Base-by-base conservation (phyloP, 768 basidiomycete species). In the Paxillus involutus region DNA sequence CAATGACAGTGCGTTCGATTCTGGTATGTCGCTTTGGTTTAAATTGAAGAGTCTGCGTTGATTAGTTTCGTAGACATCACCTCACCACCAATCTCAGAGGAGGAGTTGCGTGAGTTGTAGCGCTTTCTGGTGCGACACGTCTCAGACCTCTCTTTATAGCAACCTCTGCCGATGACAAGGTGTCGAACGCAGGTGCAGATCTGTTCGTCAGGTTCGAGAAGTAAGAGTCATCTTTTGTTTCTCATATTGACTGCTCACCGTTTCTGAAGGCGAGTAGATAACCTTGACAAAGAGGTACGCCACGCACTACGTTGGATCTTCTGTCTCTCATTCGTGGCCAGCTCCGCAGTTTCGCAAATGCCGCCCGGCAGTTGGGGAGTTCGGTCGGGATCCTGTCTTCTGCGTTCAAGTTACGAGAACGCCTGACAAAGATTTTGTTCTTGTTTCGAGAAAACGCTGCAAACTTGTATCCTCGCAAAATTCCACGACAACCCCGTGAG, bases 371-470 rank as follows among this genome's bases (percentile, higher is more conserved):
- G 50, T 66, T 82, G 1, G 80, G 82, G 4, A 80, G 79, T 51
- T 82, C 80, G 0, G 79, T 83, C 35, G 81, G 81, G 7, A 79
- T 82, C 37, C 69, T 82, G 12, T 82, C 80, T 9, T 83, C 82
- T 10, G 77, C 80, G 1, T 80, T 76, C 62, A 74, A 75, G 52
- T 66, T 82, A 21, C 75, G 81, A 5, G 74, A 81, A 49, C 78
- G 81, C 10, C 70, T 83, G 29, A 72, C 77, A 5, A 79, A 79
- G 53, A 74, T 82, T 10, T 62, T 79, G 29, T 78, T 74, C 54
- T 68, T 82, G 26, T 81, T 83, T 60, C 76, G 78, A 40, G 78
- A 80, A 57, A 82, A 82, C 52, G 80, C 81, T n/a, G 79, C 82
- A 21, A 77, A 76, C 39, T 68, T 83, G n/a, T 77, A 82, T 53